Conservation (phyloP, 1,284 basidiomycete species). For the Malassezia vespertilionis region DNA sequence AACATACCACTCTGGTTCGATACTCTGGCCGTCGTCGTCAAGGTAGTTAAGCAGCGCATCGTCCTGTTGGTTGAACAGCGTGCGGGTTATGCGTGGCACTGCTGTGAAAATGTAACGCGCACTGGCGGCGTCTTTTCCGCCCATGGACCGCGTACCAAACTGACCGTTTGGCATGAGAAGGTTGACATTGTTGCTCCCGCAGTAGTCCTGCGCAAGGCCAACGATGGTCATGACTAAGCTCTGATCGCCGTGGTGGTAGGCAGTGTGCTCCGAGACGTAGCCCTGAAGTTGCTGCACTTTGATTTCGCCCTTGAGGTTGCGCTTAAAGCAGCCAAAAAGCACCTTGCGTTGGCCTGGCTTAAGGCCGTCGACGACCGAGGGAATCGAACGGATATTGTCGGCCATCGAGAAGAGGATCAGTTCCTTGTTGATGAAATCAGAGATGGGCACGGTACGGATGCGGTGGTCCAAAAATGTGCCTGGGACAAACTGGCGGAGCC, state of each 20-base stretch:
- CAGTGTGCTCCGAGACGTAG: conserved; percentile 84
- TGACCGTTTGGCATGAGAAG: conserved; percentile 81
- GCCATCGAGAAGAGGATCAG: conserved; percentile 99
- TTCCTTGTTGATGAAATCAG: conserved; percentile 97
- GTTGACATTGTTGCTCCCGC: conserved; percentile 93
- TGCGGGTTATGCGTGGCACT: conserved; percentile 64
- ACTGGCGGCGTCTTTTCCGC: conserved; percentile 64
- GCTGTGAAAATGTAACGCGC: conserved; percentile 94
- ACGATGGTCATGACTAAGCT: conserved; percentile 82
- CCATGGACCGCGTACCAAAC: conserved; percentile 64
- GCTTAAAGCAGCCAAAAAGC: conserved; percentile 87
- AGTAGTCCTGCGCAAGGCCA: conserved; percentile 83
- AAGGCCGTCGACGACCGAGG: conserved; percentile 69
- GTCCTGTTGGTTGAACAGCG: conserved; percentile 71
- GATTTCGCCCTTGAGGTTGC: conserved; percentile 81
- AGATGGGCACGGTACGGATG: conserved; percentile 70
- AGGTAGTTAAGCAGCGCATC: conserved; percentile 73
- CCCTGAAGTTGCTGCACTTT: conserved; percentile 94
- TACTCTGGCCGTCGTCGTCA: conserved; percentile 72
- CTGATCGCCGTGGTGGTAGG: conserved; percentile 91
- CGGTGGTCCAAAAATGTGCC: conserved; percentile 90
- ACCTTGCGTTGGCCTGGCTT: conserved; percentile 99
- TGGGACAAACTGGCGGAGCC: conserved; percentile 91
- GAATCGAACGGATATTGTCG: conserved; percentile 91
- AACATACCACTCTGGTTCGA: conserved; percentile 93